Base-by-base conservation (phyloP, 2,329 filamentous ascomycete genomes). In the Fusarium humuli region DNA sequence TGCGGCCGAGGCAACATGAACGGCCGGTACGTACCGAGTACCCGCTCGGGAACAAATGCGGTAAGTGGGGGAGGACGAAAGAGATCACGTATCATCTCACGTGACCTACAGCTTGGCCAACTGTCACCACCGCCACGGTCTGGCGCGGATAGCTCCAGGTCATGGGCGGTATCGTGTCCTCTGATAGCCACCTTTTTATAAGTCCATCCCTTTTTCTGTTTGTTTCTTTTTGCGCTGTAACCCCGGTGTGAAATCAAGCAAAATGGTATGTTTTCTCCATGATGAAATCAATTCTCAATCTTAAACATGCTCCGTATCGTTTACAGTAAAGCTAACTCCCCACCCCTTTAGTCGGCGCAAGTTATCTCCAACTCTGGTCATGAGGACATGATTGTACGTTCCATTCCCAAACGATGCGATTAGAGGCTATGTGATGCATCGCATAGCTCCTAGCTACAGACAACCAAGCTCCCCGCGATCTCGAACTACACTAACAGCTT, bases 311-410 rank as follows among this genome's bases (percentile, higher is more conserved):
- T 40, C 29, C 47, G 59, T 53, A 29, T 41, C 41, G 23, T 18
- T 42, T 29, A 29, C 49, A 42, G 49, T 29, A 61, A 44, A 71
- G 69, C 77, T 81, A 77, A 81, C 74, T 61, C 57, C 45, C 48
- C 56, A 50, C 46, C 55, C 61, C 56, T 56, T 52, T 66, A 83
- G 81, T 78, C 82, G 71, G 76, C 81, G 69, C 82, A 83, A 76
- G 80, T 82, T 64, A 83, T 84, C 71, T 77, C 81, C 60, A 84
- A 83, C 75, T 81, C 82, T 54, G 81, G 82, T 79, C 96, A 99
- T 85, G 95, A 98, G 91, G 95, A 98, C 81, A 98, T 98, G 95
- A 98, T 99, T 88, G 95, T 98, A 94, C 78, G 93, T 89, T 74
- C 34, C 14, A 5, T 34, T 55, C 27, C 32, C 60, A 63, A 47